phyloP scores from a whole-genome alignment of 345 rosid species.

The Citropsis articulata region DNA sequence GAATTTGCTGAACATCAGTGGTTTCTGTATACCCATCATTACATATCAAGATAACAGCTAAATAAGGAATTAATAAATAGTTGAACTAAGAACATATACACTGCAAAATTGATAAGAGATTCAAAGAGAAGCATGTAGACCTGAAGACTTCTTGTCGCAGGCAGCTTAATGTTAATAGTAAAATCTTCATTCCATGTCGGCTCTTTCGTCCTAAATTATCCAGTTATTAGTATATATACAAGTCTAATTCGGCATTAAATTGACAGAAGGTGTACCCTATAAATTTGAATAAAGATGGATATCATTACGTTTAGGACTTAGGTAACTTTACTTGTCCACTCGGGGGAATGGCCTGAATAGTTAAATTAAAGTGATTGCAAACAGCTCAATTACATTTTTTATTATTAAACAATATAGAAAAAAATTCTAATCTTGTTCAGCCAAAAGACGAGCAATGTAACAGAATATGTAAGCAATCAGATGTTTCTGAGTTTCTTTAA shows the following conservation, averaged over 20 bases:
- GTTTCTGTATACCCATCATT: neutral
- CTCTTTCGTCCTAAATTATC: constrained; percentile 60
- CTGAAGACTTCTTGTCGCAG: constrained; percentile 62
- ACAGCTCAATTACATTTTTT: neutral
- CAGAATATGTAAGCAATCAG: neutral
- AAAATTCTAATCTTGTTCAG: constrained; percentile 8
- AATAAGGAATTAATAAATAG: neutral
- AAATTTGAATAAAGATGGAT: neutral
- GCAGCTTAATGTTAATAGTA: constrained; percentile 61
- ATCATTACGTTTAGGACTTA: neutral
- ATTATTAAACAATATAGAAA: neutral
- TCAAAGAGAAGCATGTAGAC: constrained; percentile 32
- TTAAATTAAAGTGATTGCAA: neutral
- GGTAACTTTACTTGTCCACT: neutral
- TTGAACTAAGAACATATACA: neutral
- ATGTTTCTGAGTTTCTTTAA: constrained; percentile 12
- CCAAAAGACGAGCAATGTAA: neutral
- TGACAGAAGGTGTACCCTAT: neutral
- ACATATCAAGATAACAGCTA: neutral
- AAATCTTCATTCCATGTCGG: constrained; percentile 90
- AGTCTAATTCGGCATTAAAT: neutral
- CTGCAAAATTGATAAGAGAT: constrained; percentile 1
- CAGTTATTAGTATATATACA: constrained; percentile 5
- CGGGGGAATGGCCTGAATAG: neutral
- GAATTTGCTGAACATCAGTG: neutral